phyloP scores from a whole-genome alignment of 129 eudicot genomes.

The Daucus carota region DH1_v3.0 NC_030387.2:26209501-26210000 shows the following conservation, averaged over 20 bases:
- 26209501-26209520: slow-evolving; percentile 81
- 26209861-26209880: slow-evolving; percentile 5
- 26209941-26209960: slow-evolving; percentile 91
- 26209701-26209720: slow-evolving; percentile 85
- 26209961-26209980: slow-evolving; percentile 98
- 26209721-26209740: slow-evolving; percentile 96
- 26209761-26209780: slow-evolving; percentile 86
- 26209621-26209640: slow-evolving; percentile 44
- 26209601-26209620: slow-evolving; percentile 94
- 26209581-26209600: slow-evolving; percentile 95
- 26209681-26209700: slow-evolving; percentile 54
- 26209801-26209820: slow-evolving; percentile 90
- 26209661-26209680: slow-evolving; percentile 60
- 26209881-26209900: slow-evolving; percentile 40
- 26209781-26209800: slow-evolving; percentile 93
- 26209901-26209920: slow-evolving; percentile 98
- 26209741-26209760: slow-evolving; percentile 98
- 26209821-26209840: slow-evolving; percentile 78
- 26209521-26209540: slow-evolving; percentile 78
- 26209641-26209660: slow-evolving; percentile 83
- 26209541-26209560: slow-evolving; percentile 88
- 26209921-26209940: slow-evolving; percentile 97
- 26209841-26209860: slow-evolving; percentile 32
- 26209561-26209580: slow-evolving; percentile 79
- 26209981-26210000: slow-evolving; percentile 89